Conservation (phyloP, 2,329 filamentous ascomycete species). For the Sarocladiaceae sp. region DNA sequence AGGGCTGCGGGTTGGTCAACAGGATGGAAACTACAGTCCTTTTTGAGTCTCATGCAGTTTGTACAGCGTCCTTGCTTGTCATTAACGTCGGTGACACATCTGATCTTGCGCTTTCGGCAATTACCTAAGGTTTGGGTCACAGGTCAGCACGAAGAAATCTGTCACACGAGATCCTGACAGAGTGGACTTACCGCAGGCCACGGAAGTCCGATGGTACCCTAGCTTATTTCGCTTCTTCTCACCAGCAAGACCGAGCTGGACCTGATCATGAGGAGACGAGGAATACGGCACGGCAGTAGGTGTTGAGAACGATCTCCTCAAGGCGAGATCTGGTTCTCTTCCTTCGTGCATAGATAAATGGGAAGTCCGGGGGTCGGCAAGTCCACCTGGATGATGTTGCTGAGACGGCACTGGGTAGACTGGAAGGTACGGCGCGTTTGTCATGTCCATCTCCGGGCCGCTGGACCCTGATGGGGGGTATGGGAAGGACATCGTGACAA, state of each 20-base stretch:
- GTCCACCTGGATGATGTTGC: constrained; percentile 24
- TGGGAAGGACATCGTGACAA: constrained; percentile 11
- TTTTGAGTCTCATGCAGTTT: constrained; percentile 91
- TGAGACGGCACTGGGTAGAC: constrained; percentile 24
- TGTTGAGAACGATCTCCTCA: constrained; percentile 45
- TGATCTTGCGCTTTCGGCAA: constrained; percentile 87
- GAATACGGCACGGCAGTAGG: constrained; percentile 37
- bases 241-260: constrained; percentile 25
- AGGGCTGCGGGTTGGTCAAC: constrained; percentile 67
- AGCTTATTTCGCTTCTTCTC: constrained; percentile 76
- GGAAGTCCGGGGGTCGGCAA: constrained; percentile 25
- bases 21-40: constrained; percentile 87
- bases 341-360: constrained; percentile 24
- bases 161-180: too few relatives aligned
- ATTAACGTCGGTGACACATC: constrained; percentile 71
- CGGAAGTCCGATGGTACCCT: constrained; percentile 89
- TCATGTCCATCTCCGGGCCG: constrained; percentile 6
- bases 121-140: constrained; percentile 53
- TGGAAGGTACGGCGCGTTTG: constrained; percentile 13
- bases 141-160: too few relatives aligned
- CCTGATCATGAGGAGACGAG: constrained; percentile 23
- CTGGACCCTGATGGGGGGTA: constrained; percentile 1
- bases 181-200: constrained; percentile 91
- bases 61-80: constrained; percentile 73
- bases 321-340: constrained; percentile 28